These are phyloP conservation scores for Microascus cirrosus DNA, from an alignment of 2,329 filamentous ascomycete species.

Conservation along the genomic window DNA sequence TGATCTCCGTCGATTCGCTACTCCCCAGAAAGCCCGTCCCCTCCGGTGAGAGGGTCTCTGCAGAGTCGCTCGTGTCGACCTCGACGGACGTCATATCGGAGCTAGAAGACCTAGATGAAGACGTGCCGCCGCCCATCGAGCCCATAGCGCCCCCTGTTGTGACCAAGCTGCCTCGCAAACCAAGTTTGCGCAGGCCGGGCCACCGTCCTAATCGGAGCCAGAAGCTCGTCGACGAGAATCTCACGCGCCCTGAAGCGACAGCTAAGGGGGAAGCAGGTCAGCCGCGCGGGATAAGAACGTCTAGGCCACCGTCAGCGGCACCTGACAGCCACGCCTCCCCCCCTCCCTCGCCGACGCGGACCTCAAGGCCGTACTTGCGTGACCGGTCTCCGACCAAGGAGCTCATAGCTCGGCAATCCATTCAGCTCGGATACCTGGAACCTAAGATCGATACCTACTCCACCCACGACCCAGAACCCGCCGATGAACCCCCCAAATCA, in stretches of 20 bases:
- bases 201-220: not conserved
- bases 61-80: not conserved
- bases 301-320: not conserved
- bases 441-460: not conserved
- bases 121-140: conserved; percentile 10
- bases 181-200: not conserved
- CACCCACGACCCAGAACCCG: not conserved
- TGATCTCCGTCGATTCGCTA: not conserved
- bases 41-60: not conserved
- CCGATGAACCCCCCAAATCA: conserved; percentile 12
- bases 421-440: not conserved
- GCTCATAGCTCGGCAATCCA: not conserved
- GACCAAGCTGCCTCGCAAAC: conserved; percentile 2
- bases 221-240: not conserved
- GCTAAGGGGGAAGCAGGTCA: not conserved
- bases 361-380: not conserved
- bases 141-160: not conserved
- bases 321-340: not conserved
- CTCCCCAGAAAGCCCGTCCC: not conserved
- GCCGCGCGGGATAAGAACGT: not conserved
- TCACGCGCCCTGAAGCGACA: not conserved
- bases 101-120: conserved; percentile 42
- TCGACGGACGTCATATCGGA: conserved; percentile 30
- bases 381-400: not conserved
- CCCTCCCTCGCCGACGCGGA: not conserved